These are phyloP conservation scores for Gossypium lobatum DNA, from an alignment of 441 rosid species.

Conservation along the genomic window DNA sequence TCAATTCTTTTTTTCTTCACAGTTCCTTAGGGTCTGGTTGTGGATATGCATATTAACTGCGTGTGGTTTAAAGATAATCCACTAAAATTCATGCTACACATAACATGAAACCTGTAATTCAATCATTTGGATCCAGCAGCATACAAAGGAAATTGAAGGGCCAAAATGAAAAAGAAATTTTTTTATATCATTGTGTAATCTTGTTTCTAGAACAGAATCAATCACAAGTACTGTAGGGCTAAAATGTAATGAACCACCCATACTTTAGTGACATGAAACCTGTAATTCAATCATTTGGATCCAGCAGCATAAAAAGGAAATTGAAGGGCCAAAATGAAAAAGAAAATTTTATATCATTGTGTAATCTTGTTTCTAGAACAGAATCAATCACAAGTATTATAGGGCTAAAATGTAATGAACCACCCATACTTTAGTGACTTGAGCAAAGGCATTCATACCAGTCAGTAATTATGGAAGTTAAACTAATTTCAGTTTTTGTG, in stretches of 20 bases:
- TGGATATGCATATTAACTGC: too few relatives aligned
- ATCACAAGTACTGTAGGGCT: neutral
- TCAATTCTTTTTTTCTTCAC: neutral
- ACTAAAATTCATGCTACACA: too few relatives aligned
- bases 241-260: neutral
- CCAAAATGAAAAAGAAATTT: too few relatives aligned
- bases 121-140: too few relatives aligned
- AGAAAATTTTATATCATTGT: neutral
- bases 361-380: neutral
- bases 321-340: neutral
- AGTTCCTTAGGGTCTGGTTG: neutral
- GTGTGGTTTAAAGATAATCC: too few relatives aligned
- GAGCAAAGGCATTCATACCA: neutral
- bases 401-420: neutral
- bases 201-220: neutral
- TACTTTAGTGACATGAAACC: neutral
- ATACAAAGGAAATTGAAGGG: too few relatives aligned
- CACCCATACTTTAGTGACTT: neutral
- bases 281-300: too few relatives aligned
- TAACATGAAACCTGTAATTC: too few relatives aligned
- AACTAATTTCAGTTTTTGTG: neutral
- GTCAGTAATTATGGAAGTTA: neutral
- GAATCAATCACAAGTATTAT: neutral
- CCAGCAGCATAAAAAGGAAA: neutral
- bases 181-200: neutral